Evolutionary conservation across 495 filamentous ascomycete species (phyloP), one percentile per base, ranked within the genome.

Genomic region (Xylaria telfairii): DNA sequence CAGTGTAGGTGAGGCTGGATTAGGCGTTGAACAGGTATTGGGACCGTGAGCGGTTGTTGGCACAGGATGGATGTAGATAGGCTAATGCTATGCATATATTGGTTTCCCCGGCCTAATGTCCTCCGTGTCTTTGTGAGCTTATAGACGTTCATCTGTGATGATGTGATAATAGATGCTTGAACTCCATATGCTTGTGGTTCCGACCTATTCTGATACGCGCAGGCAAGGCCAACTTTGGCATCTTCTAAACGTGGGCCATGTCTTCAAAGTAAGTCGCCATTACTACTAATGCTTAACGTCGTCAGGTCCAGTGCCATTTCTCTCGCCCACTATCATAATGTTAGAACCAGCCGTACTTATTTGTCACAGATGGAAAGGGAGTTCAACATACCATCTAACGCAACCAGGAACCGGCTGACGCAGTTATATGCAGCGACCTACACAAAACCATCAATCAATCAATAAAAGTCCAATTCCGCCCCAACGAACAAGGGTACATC

Each of bases 391-490:
- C 94, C 92, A 81, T 95, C 91, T 72, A 97, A 76, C 24, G 93
- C 93, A 39, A 96, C 93, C 72, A 96, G 80, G 74, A 96, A 95
- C 59, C 93, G 85, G 73, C 91, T 93, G 13, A 97, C 93, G 79
- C 92, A 94, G 77, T 96, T 96, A 77, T 97, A 96, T 37, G 88
- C 89, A n/a, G 90, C 92, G 68, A 87, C 76, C 81, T 84, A 67
- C 9, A 21, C n/a, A 8, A 21, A 21, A 21, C 32, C 37, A 9
- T 21, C 3, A 34, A 21, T 21, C 0, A 37, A 32, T 28, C 8
- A 59, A 13, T 26, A 13, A 13, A 8, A 37, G 21, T 12, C n/a
- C 47, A 7, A 26, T 3, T 13, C 21, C 9, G 21, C n/a, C n/a
- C 6, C n/a, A 12, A 24, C 26, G 1, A 49, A 49, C n/a, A 24